Percentiles rank a stretch among this genome's conserved stretches.
Evolutionary conservation across 768 basidiomycete species (phyloP).

Genomic region (Hysterangium stoloniferum): DNA sequence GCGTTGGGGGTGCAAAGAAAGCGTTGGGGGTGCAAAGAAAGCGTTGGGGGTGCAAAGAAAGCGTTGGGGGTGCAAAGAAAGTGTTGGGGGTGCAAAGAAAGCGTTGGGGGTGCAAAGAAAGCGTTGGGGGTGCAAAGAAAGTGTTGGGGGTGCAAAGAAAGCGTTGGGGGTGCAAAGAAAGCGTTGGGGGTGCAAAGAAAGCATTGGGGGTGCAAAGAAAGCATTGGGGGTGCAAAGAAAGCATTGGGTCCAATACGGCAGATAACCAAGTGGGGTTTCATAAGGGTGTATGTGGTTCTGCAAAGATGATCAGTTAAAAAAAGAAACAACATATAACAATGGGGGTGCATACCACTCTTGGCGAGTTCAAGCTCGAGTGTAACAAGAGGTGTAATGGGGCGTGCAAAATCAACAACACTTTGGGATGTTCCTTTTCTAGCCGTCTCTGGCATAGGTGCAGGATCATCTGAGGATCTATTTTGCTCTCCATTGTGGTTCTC

Average conservation of each 20-base stretch:
- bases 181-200: too few relatives aligned
- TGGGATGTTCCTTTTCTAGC: slow-evolving; percentile 64
- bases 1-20: too few relatives aligned
- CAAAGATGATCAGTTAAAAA: neutral
- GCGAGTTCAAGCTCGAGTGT: slow-evolving; percentile 56
- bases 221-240: slow-evolving; percentile 54
- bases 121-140: too few relatives aligned
- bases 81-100: too few relatives aligned
- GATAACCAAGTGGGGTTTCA: slow-evolving; percentile 41
- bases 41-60: too few relatives aligned
- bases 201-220: too few relatives aligned
- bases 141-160: too few relatives aligned
- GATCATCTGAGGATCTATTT: slow-evolving; percentile 27
- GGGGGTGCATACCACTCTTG: slow-evolving; percentile 16
- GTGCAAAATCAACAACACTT: slow-evolving; percentile 44
- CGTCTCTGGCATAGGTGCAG: slow-evolving; percentile 48
- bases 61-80: too few relatives aligned
- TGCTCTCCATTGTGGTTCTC: slow-evolving; percentile 22
- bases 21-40: too few relatives aligned
- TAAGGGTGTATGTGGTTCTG: slow-evolving; percentile 30
- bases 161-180: too few relatives aligned
- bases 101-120: too few relatives aligned
- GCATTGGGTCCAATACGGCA: slow-evolving; percentile 59
- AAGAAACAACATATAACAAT: neutral
- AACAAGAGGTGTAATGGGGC: slow-evolving; percentile 60